Base-by-base conservation (phyloP, 768 basidiomycete genomes). In the Panaeolus papilionaceus region DNA sequence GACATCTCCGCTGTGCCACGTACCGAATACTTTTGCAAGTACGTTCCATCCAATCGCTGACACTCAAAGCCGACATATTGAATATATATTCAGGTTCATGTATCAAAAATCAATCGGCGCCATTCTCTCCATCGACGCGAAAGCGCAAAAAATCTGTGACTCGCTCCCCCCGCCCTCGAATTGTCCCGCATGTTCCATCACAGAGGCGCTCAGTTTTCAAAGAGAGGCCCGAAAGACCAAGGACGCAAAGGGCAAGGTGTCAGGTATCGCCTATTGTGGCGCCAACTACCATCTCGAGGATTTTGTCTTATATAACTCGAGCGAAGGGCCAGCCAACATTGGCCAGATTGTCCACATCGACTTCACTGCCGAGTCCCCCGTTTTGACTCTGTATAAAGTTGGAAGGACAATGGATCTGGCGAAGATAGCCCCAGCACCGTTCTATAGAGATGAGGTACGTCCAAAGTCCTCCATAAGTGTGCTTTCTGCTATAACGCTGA, bases 21-120 rank as follows among this genome's bases (percentile, higher is more conserved):
- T 2, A 78, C 79, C 26, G 81, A 86, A 26, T 92, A 81, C 74
- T 90, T 87, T 73, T 90, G 85, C 77, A 85, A 84, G 91, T 90
- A 64, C 65, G 78, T 61, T 39, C 40, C 12, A 65, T 38, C 47
- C 10, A 23, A 4, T 23, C 18, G n/a, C 18, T 16, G 16, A 38
- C 6, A 33, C 37, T 37, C n/a, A 45, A 39, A 64, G 45, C 7
- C 62, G 16, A 23, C 18, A 37, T 61, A 47, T 40, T 62, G 51
- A 49, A 26, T 3, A 20, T 45, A 26, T 12, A 14, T 62, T 16
- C 68, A 91, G 89, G 61, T 88, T 84, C 47, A 72, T 82, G 11
- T 89, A 90, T 70, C 76, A 88, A 62, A 77, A 82, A 20, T 64
- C 70, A 3, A 73, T 81, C 37, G 86, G 82, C 3, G 77, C 84